phyloP scores from a whole-genome alignment of 2,329 filamentous ascomycete genomes.

The Colletotrichum agaves region DNA sequence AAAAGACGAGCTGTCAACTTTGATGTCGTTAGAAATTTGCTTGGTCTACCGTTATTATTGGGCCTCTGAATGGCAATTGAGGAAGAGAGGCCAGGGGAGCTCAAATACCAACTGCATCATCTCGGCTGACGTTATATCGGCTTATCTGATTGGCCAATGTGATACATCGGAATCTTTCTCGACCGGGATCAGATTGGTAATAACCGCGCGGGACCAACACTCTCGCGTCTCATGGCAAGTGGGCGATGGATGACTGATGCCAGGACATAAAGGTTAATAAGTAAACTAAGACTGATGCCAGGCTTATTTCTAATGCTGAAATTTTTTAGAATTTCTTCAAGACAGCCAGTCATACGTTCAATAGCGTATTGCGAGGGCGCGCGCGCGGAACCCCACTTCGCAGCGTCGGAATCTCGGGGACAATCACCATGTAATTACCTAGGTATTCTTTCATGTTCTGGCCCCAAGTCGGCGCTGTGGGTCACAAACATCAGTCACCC shows the following conservation, averaged over 20 bases:
- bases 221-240: constrained; percentile 1
- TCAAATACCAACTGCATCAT: constrained; percentile 19
- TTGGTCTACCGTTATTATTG: neutral
- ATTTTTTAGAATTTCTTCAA: neutral
- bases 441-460: too few relatives aligned
- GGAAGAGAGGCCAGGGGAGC: neutral
- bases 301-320: neutral
- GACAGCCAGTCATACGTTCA: neutral
- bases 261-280: too few relatives aligned
- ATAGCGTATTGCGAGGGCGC: neutral
- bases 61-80: neutral
- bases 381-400: constrained; percentile 6
- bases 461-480: neutral
- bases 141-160: constrained; percentile 6
- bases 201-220: constrained; percentile 33
- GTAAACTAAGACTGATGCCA: neutral
- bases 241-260: too few relatives aligned
- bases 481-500: neutral
- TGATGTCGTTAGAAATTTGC: constrained; percentile 21
- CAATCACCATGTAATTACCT: neutral
- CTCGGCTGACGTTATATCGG: constrained; percentile 1
- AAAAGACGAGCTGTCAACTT: neutral
- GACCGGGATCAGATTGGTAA: constrained; percentile 36
- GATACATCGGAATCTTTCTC: neutral
- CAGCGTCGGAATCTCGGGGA: neutral